phyloP scores from a whole-genome alignment of 2,329 filamentous ascomycete genomes.

The Paraphaeosphaeria sporulosa region DNA sequence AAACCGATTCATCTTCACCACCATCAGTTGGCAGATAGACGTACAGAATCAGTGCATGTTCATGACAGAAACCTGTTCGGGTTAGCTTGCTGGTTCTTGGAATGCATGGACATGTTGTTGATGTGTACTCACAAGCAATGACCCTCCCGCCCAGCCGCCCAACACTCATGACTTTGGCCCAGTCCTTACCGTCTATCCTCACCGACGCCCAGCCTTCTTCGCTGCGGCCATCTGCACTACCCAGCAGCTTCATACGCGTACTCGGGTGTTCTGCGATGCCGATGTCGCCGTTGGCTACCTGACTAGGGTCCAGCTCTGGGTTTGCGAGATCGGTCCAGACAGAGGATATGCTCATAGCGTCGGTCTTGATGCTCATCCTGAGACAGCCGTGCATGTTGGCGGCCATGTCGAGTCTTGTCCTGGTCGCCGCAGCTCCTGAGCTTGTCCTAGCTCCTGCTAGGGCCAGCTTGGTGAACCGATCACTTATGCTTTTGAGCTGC shows the following conservation, averaged over 20 bases:
- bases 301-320: conserved; percentile 81
- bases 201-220: conserved; percentile 89
- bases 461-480: conserved; percentile 89
- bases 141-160: conserved; percentile 88
- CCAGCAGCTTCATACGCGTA: conserved; percentile 72
- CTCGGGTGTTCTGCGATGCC: conserved; percentile 80
- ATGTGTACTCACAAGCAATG: conserved; percentile 76
- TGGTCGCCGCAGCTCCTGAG: conserved; percentile 33
- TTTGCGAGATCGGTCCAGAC: conserved; percentile 87
- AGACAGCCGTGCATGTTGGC: conserved; percentile 95
- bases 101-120: not conserved
- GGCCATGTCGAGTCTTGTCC: conserved; percentile 76
- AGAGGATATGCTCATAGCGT: conserved; percentile 83
- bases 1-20: conserved; percentile 73
- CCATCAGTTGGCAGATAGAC: conserved; percentile 80
- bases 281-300: conserved; percentile 71
- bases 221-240: conserved; percentile 66
- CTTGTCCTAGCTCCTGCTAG: conserved; percentile 48
- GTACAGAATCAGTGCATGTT: conserved; percentile 82
- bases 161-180: conserved; percentile 92
- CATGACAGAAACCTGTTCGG: conserved; percentile 70
- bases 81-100: conserved; percentile 21
- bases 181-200: conserved; percentile 90
- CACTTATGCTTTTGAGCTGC: conserved; percentile 91
- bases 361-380: conserved; percentile 79